These are phyloP conservation scores for Kodamaea fukazawae DNA, from an alignment of 805 yeast genomes.

Conservation along the genomic window DNA sequence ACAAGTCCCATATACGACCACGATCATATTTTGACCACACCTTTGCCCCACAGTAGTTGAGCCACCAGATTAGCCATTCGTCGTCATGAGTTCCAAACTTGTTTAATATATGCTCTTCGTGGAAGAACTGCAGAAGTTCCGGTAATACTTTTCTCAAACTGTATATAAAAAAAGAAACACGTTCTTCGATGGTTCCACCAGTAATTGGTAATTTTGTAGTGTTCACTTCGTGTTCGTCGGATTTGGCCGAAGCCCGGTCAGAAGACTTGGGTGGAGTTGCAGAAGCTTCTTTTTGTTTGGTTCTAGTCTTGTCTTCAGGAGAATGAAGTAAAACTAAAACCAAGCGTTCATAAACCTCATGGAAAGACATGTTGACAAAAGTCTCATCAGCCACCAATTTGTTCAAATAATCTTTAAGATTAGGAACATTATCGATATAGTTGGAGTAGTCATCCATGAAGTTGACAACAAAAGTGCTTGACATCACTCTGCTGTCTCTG, in stretches of 20 bases:
- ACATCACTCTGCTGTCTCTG: constrained; percentile 36
- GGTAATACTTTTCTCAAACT: constrained; percentile 64
- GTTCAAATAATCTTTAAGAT: constrained; percentile 21
- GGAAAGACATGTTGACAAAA: constrained; percentile 46
- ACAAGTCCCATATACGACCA: constrained; percentile 85
- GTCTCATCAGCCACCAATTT: constrained; percentile 27
- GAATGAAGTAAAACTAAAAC: constrained; percentile 73
- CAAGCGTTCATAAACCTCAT: constrained; percentile 71
- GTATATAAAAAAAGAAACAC: constrained; percentile 66
- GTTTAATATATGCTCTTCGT: constrained; percentile 74
- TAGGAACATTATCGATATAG: constrained; percentile 33
- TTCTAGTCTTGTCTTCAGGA: constrained; percentile 46
- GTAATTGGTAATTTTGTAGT: constrained; percentile 45
- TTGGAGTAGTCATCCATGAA: constrained; percentile 38
- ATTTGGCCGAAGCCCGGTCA: constrained; percentile 1
- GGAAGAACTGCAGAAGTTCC: constrained; percentile 69
- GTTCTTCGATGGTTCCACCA: constrained; percentile 65
- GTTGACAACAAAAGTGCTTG: constrained; percentile 28
- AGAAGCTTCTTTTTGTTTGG: constrained; percentile 12
- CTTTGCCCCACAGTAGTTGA: constrained; percentile 85
- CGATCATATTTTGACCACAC: constrained; percentile 79
- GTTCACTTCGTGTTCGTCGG: constrained; percentile 21
- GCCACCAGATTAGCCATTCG: constrained; percentile 94
- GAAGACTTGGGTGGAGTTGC: constrained; percentile 4
- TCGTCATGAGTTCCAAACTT: constrained; percentile 59